phyloP scores from a whole-genome alignment of 129 eudicot genomes.

The Helianthus annuus region HanXRQr2.0-SUNRISE NC_035443.2:145152745-145153244 shows the following conservation, averaged over 20 bases:
- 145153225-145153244: constrained; percentile 87
- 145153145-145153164: not conserved
- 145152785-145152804: not conserved
- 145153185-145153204: constrained; percentile 69
- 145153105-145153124: too few species aligned
- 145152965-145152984: constrained; percentile 96
- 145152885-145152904: constrained; percentile 34
- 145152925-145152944: constrained; percentile 62
- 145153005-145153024: constrained; percentile 98
- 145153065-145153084: constrained; percentile 72
- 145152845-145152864: not conserved
- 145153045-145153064: constrained; percentile 50
- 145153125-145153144: not conserved
- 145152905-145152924: constrained; percentile 92
- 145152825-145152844: not conserved
- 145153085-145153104: constrained; percentile 60
- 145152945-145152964: constrained; percentile 69
- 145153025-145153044: constrained; percentile 95
- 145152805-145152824: not conserved
- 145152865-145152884: not conserved
- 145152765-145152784: too few species aligned
- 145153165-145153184: not conserved
- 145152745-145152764: constrained; percentile 44
- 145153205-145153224: constrained; percentile 92
- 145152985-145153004: constrained; percentile 89